A percentile compares a stretch with the other conserved stretches of the same genome.
Evolutionary conservation across 108 stramenopile genomes (phyloP).

Genomic region (Cyclotella cryptica): DNA sequence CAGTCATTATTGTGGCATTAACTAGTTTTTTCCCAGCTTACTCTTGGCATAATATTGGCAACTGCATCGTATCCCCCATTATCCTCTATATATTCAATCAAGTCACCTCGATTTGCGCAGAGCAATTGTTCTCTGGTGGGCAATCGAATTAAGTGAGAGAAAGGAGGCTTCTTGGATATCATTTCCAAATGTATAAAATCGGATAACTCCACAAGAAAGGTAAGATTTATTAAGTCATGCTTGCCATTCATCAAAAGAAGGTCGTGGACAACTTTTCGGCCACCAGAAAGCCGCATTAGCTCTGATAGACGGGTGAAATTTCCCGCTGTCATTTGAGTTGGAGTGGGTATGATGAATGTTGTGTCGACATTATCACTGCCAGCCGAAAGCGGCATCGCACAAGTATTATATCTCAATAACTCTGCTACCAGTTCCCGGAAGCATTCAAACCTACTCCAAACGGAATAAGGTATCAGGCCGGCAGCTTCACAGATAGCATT

Average conservation of each 20-base stretch:
- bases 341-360: neutral
- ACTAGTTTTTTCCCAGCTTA: neutral
- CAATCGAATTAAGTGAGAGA: neutral
- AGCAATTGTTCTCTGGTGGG: neutral
- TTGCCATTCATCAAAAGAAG: neutral
- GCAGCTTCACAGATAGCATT: slow-evolving; percentile 6
- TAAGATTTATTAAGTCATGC: neutral
- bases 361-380: no score
- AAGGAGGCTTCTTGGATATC: neutral
- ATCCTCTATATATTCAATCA: neutral
- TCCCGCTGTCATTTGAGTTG: neutral
- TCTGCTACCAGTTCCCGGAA: neutral
- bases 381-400: no score
- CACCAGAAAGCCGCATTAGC: slow-evolving; percentile 7
- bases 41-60: neutral
- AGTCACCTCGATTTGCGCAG: neutral
- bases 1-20: neutral
- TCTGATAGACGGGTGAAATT: neutral
- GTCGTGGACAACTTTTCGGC: neutral
- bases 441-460: slow-evolving; percentile 8
- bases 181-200: neutral
- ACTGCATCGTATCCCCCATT: slow-evolving; percentile 5
- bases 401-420: neutral
- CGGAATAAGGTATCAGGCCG: slow-evolving; percentile 17
- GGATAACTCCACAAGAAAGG: neutral